Evolutionary conservation across 108 stramenopile genomes (phyloP), one percentile per base, ranked within the genome.

Genomic region (Poteriospumella lacustris): DNA sequence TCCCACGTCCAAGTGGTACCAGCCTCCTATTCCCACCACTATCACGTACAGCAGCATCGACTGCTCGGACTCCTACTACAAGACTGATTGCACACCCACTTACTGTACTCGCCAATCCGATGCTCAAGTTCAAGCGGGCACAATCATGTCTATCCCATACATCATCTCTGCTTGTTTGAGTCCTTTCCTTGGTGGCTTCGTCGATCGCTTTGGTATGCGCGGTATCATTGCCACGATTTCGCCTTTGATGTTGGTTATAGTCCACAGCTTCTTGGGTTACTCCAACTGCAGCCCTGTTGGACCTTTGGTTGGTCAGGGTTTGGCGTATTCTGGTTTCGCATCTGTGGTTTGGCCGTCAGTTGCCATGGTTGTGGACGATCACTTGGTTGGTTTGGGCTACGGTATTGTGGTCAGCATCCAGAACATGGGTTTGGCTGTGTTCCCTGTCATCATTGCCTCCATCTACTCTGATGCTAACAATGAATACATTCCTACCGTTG

Each of bases 281-380:
- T 43, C 64, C 1, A 19, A 42, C 2, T 28, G 58, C 12, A 81
- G 68, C 15, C 87, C 88, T n/a, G 39, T 90, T 9, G 42, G 56
- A 28, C 86, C 87, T 9, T 52, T 90, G 52, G 68, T 90, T 3
- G 80, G 81, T 9, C 88, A 89, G 73, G 90, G 90, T 9, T 42
- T 89, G 19, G 87, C 85, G 19, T 90, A 88, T 62, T 81, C 85
- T 0, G 42, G 83, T 1, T 91, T 83, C 78, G 88, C 88, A 29
- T 78, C 90, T 0, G 89, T 87, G 0, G 43, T 91, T 24, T 91
- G 90, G 90, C 90, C 90, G 1, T 85, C 84, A 0, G 87, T 91
- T 1, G 83, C 89, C 0, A 64, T 91, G 39, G 76, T 85, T 28
- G 88, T 91, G 2, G 75, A 81, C 39, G 79, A 82, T 59, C 56